Evolutionary conservation across 1,139 yeast genomes (phyloP).

Genomic region (Oligophagozyma castellii): DNA sequence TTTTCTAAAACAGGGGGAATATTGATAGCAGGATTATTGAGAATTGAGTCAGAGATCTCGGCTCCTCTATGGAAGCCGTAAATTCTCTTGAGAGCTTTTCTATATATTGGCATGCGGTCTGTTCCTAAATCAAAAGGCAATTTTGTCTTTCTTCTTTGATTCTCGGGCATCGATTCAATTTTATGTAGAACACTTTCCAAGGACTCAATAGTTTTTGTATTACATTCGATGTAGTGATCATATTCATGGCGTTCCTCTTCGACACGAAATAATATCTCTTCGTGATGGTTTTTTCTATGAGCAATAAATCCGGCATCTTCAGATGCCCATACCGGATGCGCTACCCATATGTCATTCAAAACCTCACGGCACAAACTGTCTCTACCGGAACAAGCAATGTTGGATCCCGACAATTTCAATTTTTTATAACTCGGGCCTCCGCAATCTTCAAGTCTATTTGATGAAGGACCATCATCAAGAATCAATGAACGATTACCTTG

Average conservation of each 20-base stretch:
- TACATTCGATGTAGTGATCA: conserved; percentile 86
- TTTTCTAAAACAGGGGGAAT: conserved; percentile 83
- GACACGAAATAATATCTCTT: conserved; percentile 79
- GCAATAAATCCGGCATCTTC: conserved; percentile 96
- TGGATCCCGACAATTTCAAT: conserved; percentile 81
- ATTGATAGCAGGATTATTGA: conserved; percentile 84
- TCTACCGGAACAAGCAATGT: conserved; percentile 92
- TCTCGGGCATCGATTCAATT: conserved; percentile 31
- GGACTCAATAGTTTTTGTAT: conserved; percentile 81
- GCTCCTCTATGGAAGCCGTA: conserved; percentile 88
- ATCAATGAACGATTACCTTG: too few species aligned
- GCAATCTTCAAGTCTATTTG: conserved; percentile 69
- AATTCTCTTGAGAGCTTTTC: conserved; percentile 76
- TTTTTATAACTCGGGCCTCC: conserved; percentile 86
- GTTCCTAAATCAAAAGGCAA: conserved; percentile 87
- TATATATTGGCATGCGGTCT: conserved; percentile 75
- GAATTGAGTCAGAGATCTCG: conserved; percentile 86
- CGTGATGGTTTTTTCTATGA: conserved; percentile 91
- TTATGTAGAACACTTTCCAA: conserved; percentile 76
- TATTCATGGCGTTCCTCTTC: conserved; percentile 95
- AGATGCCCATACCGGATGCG: conserved; percentile 98
- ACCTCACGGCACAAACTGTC: conserved; percentile 99
- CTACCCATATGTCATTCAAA: conserved; percentile 94
- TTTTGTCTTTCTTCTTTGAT: conserved; percentile 70
- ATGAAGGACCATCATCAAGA: too few species aligned